phyloP scores from a whole-genome alignment of 108 stramenopile genomes.

The Cyclotella kingstonii region DNA sequence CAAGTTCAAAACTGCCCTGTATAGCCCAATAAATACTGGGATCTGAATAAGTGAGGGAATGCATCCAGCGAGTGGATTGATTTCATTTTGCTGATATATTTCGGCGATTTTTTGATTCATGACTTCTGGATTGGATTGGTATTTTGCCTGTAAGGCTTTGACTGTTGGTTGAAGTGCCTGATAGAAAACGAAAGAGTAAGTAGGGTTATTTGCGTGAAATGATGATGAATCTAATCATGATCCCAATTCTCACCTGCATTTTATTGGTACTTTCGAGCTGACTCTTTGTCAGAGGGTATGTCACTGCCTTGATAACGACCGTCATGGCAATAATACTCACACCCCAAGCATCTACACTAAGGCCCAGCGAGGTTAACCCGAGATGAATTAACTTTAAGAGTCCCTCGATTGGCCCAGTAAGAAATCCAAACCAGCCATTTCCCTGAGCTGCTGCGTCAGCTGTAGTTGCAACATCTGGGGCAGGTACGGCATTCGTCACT shows the following conservation, averaged over 20 bases:
- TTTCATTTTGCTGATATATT: slow-evolving; percentile 89
- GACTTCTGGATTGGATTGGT: slow-evolving; percentile 92
- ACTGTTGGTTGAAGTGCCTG: slow-evolving; percentile 86
- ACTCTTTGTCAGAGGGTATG: slow-evolving; percentile 88
- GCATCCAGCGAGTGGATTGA: slow-evolving; percentile 95
- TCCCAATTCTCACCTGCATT: slow-evolving; percentile 92
- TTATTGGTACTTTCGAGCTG: slow-evolving; percentile 93
- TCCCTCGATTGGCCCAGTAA: slow-evolving; percentile 67
- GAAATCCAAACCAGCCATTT: slow-evolving; percentile 91
- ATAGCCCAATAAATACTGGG: slow-evolving; percentile 95
- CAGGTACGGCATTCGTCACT: slow-evolving; percentile 19
- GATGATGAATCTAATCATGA: neutral
- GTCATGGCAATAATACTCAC: slow-evolving; percentile 92
- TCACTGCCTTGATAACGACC: slow-evolving; percentile 83
- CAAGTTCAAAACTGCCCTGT: slow-evolving; percentile 89
- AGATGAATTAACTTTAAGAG: slow-evolving; percentile 69
- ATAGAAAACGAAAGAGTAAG: neutral
- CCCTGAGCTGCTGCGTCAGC: slow-evolving; percentile 43
- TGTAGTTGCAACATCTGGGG: slow-evolving; percentile 37
- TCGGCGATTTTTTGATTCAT: slow-evolving; percentile 94
- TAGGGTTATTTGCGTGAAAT: too few species aligned
- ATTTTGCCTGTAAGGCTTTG: slow-evolving; percentile 91
- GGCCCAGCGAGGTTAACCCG: slow-evolving; percentile 53
- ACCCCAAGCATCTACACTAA: slow-evolving; percentile 84
- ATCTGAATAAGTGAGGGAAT: slow-evolving; percentile 92